Evolutionary conservation across 805 yeast genomes (phyloP).

Genomic region (Grigorovia humatica): DNA sequence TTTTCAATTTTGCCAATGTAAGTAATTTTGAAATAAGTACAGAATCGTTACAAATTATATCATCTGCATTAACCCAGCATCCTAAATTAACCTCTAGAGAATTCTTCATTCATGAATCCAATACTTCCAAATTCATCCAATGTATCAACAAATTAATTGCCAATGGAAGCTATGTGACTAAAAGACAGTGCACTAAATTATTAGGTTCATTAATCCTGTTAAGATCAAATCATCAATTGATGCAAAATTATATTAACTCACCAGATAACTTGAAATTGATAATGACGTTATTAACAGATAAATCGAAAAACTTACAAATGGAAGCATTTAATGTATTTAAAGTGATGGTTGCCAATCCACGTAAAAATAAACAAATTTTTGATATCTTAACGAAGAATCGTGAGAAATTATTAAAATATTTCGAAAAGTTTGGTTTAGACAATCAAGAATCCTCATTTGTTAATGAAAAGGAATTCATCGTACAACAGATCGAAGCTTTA

Average conservation of each 20-base stretch:
- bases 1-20: slow-evolving; percentile 64
- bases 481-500: slow-evolving; percentile 59
- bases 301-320: slow-evolving; percentile 75
- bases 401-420: slow-evolving; percentile 59
- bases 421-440: slow-evolving; percentile 51
- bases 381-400: slow-evolving; percentile 81
- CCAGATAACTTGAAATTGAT: slow-evolving; percentile 75
- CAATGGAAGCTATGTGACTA: slow-evolving; percentile 79
- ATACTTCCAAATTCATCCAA: slow-evolving; percentile 48
- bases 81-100: slow-evolving; percentile 52
- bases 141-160: slow-evolving; percentile 61
- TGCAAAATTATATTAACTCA: slow-evolving; percentile 68
- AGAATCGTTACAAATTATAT: slow-evolving; percentile 72
- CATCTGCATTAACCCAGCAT: slow-evolving; percentile 59
- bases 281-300: slow-evolving; percentile 80
- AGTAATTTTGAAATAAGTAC: slow-evolving; percentile 85
- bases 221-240: slow-evolving; percentile 58
- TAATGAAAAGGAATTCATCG: slow-evolving; percentile 74
- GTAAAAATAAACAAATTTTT: slow-evolving; percentile 64
- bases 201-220: slow-evolving; percentile 62
- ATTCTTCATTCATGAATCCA: slow-evolving; percentile 43
- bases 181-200: slow-evolving; percentile 77
- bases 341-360: slow-evolving; percentile 93
- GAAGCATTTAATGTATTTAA: slow-evolving; percentile 93
- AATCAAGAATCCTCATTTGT: slow-evolving; percentile 51